phyloP scores from a whole-genome alignment of 345 rosid genomes.

The Heritiera fomes region DNA sequence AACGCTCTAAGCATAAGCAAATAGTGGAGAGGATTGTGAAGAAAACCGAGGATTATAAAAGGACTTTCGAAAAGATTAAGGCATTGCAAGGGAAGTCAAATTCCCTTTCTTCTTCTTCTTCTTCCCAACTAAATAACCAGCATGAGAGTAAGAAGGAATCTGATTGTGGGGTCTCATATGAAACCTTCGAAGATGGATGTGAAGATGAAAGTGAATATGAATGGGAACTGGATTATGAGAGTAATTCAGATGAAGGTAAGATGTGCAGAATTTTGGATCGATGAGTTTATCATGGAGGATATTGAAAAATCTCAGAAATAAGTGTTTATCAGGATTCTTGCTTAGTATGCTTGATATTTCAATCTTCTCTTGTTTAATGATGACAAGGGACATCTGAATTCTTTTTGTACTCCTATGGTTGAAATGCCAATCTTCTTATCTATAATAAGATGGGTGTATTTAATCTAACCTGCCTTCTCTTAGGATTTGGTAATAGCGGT shows the following conservation, averaged over 20 bases:
- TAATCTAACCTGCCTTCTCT: not conserved
- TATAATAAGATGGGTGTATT: not conserved
- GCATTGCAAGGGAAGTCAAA: not conserved
- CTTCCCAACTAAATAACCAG: not conserved
- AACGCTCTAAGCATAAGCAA: not conserved
- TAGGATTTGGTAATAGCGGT: not conserved
- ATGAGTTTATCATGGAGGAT: not conserved
- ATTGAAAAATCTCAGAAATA: not conserved
- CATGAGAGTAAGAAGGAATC: not conserved
- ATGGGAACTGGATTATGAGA: not conserved
- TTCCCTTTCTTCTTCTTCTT: not conserved
- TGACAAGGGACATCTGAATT: not conserved
- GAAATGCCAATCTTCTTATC: not conserved
- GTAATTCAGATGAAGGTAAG: slow-evolving; percentile 19
- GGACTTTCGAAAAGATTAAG: slow-evolving; percentile 9
- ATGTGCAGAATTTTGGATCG: not conserved
- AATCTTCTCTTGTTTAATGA: not conserved
- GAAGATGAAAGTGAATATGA: slow-evolving; percentile 1
- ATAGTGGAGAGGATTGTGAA: slow-evolving; percentile 4
- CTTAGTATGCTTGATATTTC: not conserved
- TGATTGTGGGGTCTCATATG: not conserved
- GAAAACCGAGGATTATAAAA: not conserved
- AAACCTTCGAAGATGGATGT: not conserved
- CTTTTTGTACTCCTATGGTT: not conserved
- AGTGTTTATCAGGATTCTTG: not conserved